Evolutionary conservation across 164 flowering plant species (phyloP), one percentile per base, ranked within the genome.

Genomic region (Dillenia suffruticosa): DNA sequence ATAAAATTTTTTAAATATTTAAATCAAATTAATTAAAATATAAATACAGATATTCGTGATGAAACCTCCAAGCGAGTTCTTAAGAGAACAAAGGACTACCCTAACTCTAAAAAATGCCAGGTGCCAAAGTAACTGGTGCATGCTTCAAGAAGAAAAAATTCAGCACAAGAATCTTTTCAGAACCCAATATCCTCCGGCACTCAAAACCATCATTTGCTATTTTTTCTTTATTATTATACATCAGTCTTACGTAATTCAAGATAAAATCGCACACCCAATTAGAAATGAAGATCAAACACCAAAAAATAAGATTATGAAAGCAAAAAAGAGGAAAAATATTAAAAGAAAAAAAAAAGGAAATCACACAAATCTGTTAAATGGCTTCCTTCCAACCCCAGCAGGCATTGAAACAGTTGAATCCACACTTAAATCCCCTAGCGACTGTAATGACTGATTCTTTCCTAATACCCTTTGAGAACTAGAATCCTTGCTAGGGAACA

Each of bases 311-410:
- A 49, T 19, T 5, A 32, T 32, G 40, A 46, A 50, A 43, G 58
- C 45, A 61, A 16, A 40, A 24, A 14, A 56, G 40, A 57, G 51
- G 17, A 49, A 17, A 16, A 68, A 62, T 10, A 67, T 66, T 50
- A 55, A 11, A 16, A 56, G 15, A 48, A 16, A 56, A n/a, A 48
- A 51, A 59, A 58, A 63, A 56, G 13, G 54, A 50, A 68, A 76
- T 86, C 88, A 89, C 87, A 83, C 96, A 78, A 82, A 85, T 81
- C 96, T 63, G 79, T 84, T 85, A 79, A 86, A 95, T 46, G 94
- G 88, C 77, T 74, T 89, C 75, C 96, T 82, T 63, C 94, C 99
- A 65, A 86, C 72, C 10, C 73, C 74, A 48, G 82, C 91, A 32
- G 99, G 94, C 88, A 89, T 70, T 22, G 96, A 94, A 62, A 75